A percentile compares a stretch with the other conserved stretches of the same genome.
These are phyloP conservation scores for Dinochytrium kinnereticum DNA, from an alignment of 371 early-diverging fungal species.

Conservation along the genomic window DNA sequence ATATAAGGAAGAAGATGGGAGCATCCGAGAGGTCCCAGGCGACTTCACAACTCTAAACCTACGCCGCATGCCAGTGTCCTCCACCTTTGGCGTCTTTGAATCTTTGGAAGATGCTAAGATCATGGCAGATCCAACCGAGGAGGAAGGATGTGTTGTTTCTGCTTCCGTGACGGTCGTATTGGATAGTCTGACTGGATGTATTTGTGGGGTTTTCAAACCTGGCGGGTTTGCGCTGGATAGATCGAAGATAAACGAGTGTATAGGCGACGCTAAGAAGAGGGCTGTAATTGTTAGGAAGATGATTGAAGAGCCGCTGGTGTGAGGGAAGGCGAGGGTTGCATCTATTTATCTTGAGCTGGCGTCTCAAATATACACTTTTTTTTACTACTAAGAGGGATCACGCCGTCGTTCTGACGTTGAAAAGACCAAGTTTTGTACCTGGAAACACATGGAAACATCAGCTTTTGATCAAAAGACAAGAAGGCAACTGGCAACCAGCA, in stretches of 20 bases:
- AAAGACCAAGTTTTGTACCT: conserved; percentile 1
- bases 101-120: conserved; percentile 46
- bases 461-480: neutral
- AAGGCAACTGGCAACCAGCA: neutral
- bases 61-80: conserved; percentile 61
- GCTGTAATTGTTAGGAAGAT: neutral
- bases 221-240: conserved; percentile 32
- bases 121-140: conserved; percentile 76
- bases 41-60: conserved; percentile 54
- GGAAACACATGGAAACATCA: too few species aligned
- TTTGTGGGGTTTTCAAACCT: conserved; percentile 41
- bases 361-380: neutral
- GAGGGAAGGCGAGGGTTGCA: neutral
- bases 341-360: neutral
- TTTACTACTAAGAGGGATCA: neutral
- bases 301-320: neutral
- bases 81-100: conserved; percentile 75
- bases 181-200: conserved; percentile 58
- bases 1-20: conserved; percentile 62
- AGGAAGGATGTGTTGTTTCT: conserved; percentile 69
- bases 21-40: conserved; percentile 62
- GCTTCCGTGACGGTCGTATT: conserved; percentile 66
- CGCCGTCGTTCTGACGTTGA: neutral
- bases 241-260: conserved; percentile 29
- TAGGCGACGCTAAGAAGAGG: conserved; percentile 11